Evolutionary conservation across 345 rosid genomes (phyloP).

Genomic region (Hypericum androsaemum): DNA sequence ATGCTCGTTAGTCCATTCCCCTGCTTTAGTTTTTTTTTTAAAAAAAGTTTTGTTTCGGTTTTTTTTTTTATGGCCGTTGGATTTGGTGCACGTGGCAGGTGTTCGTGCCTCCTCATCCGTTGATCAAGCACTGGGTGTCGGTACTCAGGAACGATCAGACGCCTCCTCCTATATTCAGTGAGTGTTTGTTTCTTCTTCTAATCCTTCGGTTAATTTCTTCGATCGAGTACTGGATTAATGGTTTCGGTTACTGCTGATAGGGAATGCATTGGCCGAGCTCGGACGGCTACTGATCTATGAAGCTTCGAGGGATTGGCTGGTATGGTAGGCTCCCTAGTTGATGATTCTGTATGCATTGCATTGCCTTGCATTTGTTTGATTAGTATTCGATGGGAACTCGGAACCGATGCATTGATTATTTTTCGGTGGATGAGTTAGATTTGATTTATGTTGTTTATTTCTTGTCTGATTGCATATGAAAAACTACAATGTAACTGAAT

Average conservation of each 20-base stretch:
- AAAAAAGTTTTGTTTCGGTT: neutral
- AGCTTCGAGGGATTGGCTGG: slow-evolving; percentile 96
- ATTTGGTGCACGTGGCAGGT: slow-evolving; percentile 30
- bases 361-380: too few species aligned
- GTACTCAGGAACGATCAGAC: slow-evolving; percentile 78
- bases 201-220: neutral
- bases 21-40: neutral
- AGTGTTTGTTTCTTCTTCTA: slow-evolving; percentile 13
- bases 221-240: too few species aligned
- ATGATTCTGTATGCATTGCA: neutral
- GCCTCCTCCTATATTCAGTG: slow-evolving; percentile 73
- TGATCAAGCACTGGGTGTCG: slow-evolving; percentile 93
- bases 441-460: too few species aligned
- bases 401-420: too few species aligned
- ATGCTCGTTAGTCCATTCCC: slow-evolving; percentile 54
- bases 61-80: too few species aligned
- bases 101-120: slow-evolving; percentile 84
- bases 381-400: too few species aligned
- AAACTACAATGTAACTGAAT: too few species aligned
- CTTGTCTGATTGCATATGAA: too few species aligned
- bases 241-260: slow-evolving; percentile 15
- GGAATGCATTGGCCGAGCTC: slow-evolving; percentile 82
- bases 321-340: slow-evolving; percentile 19
- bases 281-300: slow-evolving; percentile 84
- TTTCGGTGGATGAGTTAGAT: too few species aligned